Percentiles rank a stretch among this genome's conserved stretches.
Conservation (phyloP, 768 basidiomycete genomes). For the Butyriboletus loyo region DNA sequence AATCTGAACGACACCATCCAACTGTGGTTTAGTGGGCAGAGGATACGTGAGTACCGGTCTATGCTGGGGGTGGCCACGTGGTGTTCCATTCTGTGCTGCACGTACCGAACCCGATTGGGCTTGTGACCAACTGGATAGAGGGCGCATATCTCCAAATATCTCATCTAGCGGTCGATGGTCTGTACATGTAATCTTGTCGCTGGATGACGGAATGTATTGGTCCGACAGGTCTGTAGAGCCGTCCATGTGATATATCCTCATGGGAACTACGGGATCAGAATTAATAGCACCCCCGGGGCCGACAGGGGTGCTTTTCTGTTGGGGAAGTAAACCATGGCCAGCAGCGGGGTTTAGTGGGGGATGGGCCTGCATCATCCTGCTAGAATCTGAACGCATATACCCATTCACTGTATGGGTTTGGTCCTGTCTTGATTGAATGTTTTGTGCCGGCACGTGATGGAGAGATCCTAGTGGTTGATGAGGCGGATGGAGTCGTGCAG, state of each 20-base stretch:
- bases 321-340: not conserved
- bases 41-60: conserved; percentile 14
- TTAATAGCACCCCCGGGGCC: not conserved
- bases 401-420: not conserved
- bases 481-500: not conserved
- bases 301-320: not conserved
- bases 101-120: not conserved
- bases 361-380: not conserved
- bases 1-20: conserved; percentile 20
- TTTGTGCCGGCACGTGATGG: not conserved
- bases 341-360: not conserved
- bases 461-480: not conserved
- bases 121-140: not conserved
- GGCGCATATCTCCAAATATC: conserved; percentile 17
- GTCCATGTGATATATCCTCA: not conserved
- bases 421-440: not conserved
- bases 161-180: conserved; percentile 28
- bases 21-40: conserved; percentile 18
- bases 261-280: not conserved
- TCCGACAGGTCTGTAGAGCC: conserved; percentile 9
- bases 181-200: conserved; percentile 27
- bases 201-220: conserved; percentile 28
- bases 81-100: not conserved
- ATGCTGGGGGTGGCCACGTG: not conserved
- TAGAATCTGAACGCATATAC: not conserved